Evolutionary conservation across 306 rosid genomes (phyloP).

Genomic region (Begonia loranthoides): DNA sequence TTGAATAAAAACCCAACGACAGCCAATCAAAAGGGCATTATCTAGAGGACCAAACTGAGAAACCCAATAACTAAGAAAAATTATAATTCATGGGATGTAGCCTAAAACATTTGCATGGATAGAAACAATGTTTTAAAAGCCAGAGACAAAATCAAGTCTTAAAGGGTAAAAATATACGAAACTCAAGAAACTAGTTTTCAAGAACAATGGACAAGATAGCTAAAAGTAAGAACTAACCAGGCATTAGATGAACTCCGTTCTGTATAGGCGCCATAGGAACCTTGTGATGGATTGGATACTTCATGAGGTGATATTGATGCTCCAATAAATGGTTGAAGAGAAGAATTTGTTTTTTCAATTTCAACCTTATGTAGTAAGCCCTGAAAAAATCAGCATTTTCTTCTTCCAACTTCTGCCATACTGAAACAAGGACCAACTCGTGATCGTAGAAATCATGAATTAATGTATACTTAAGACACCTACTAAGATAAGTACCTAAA

Average conservation of each 20-base stretch:
- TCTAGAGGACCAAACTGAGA: too few species aligned
- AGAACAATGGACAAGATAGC: slow-evolving; percentile 1
- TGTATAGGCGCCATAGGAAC: slow-evolving; percentile 94
- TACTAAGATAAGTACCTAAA: slow-evolving; percentile 40
- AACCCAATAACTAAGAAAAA: too few species aligned
- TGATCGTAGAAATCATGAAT: too few species aligned
- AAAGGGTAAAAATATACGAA: too few species aligned
- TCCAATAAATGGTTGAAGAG: slow-evolving; percentile 83
- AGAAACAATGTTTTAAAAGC: too few species aligned
- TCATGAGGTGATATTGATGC: slow-evolving; percentile 73
- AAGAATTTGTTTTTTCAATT: slow-evolving; percentile 85
- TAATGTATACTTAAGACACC: not conserved
- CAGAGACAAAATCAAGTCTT: too few species aligned
- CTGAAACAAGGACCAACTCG: slow-evolving; percentile 22
- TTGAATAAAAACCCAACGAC: slow-evolving; percentile 19
- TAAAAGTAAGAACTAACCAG: slow-evolving; percentile 53
- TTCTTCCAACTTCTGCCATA: slow-evolving; percentile 99
- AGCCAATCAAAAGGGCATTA: too few species aligned
- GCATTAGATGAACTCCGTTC: slow-evolving; percentile 93
- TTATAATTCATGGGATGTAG: too few species aligned
- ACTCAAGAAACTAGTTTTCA: too few species aligned
- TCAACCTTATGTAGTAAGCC: slow-evolving; percentile 83
- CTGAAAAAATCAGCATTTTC: slow-evolving; percentile 94
- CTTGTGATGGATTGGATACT: slow-evolving; percentile 40
- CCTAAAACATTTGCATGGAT: too few species aligned